Conservation (phyloP, 257 asterid genomes). For the Verbascum thapsus region DNA sequence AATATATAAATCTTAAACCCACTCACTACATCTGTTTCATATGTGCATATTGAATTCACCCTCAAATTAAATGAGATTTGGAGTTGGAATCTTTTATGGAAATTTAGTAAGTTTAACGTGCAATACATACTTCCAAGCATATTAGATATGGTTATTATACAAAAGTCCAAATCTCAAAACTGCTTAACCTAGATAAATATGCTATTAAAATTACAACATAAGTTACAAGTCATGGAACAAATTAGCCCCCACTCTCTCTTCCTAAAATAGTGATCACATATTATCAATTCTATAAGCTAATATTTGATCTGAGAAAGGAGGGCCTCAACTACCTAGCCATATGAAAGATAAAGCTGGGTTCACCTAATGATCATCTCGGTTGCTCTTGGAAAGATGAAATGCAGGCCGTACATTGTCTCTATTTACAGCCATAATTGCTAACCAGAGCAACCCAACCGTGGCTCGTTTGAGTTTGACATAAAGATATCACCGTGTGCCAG, state of each 20-base stretch:
- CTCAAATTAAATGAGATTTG: too few species aligned
- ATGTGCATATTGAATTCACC: too few species aligned
- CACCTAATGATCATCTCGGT: background rate
- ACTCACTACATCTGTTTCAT: too few species aligned
- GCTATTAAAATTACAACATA: slow-evolving; percentile 12
- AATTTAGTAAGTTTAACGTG: too few species aligned
- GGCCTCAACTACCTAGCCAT: background rate
- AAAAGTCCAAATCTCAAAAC: background rate
- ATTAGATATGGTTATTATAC: background rate
- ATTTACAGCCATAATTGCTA: background rate
- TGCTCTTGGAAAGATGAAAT: background rate
- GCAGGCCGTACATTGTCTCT: background rate
- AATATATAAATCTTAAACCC: too few species aligned
- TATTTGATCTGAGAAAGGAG: background rate
- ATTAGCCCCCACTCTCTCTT: slow-evolving; percentile 4
- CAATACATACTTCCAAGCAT: too few species aligned
- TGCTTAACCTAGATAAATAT: background rate
- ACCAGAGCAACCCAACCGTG: background rate
- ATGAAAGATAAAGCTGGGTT: background rate
- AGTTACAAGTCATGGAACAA: slow-evolving; percentile 6
- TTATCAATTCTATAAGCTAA: background rate
- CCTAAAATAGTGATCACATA: background rate
- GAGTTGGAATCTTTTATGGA: too few species aligned
- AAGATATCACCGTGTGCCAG: background rate
- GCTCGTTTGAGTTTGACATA: background rate